These are phyloP conservation scores for Sclerotinia borealis DNA, from an alignment of 2,329 filamentous ascomycete genomes.

Conservation along the genomic window DNA sequence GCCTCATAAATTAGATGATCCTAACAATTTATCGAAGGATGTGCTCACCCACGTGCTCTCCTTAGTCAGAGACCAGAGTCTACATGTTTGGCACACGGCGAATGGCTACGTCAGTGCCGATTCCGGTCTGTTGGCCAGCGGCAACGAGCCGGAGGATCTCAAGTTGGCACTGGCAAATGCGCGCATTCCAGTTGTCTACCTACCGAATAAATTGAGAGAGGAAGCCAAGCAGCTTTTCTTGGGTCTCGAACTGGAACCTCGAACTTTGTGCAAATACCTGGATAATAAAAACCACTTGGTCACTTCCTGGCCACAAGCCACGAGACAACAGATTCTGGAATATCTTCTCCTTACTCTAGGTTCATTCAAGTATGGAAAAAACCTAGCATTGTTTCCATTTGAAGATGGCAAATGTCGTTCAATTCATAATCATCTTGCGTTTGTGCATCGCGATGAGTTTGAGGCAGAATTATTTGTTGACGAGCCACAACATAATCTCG, in stretches of 20 bases:
- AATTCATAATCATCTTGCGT: slow-evolving; percentile 11
- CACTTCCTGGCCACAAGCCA: slow-evolving; percentile 8
- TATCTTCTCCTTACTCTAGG: slow-evolving; percentile 16
- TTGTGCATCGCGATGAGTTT: slow-evolving; percentile 18
- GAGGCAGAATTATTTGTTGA: slow-evolving; percentile 20
- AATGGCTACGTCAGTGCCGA: slow-evolving; percentile 17
- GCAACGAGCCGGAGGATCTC: slow-evolving; percentile 12
- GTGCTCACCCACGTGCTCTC: slow-evolving; percentile 16
- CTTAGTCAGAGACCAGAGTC: slow-evolving; percentile 16
- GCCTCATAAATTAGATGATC: slow-evolving; percentile 15
- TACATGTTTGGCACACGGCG: slow-evolving; percentile 22
- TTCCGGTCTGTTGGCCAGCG: slow-evolving; percentile 15
- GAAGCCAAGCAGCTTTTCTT: slow-evolving; percentile 15
- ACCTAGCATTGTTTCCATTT: slow-evolving; percentile 23
- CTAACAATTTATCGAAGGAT: slow-evolving; percentile 13
- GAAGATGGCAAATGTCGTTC: slow-evolving; percentile 21
- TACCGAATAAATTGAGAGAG: slow-evolving; percentile 17
- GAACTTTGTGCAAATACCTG: slow-evolving; percentile 17
- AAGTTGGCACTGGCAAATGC: slow-evolving; percentile 23
- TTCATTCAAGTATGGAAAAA: slow-evolving; percentile 10
- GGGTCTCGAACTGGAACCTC: slow-evolving; percentile 9
- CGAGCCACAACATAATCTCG: slow-evolving; percentile 17
- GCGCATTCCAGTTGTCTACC: slow-evolving; percentile 21
- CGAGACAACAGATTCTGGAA: slow-evolving; percentile 19
- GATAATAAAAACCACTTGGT: slow-evolving; percentile 3